Evolutionary conservation across 2,329 filamentous ascomycete genomes (phyloP).

Genomic region (Fusarium pseudoanthophilum): DNA sequence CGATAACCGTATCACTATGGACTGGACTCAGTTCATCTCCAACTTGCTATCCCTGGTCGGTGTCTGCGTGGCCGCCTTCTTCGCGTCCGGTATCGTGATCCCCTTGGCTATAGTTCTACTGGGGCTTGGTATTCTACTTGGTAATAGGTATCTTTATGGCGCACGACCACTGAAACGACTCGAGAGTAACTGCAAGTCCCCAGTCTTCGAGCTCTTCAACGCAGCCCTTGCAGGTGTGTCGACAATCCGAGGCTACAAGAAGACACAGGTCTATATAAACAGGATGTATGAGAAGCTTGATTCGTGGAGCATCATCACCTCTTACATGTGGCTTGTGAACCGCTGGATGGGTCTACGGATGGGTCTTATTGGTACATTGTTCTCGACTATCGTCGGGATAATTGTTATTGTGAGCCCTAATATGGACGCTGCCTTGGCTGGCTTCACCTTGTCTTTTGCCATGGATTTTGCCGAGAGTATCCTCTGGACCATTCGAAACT

Average conservation of each 20-base stretch:
- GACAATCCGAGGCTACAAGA: conserved; percentile 81
- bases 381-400: conserved; percentile 72
- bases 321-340: conserved; percentile 77
- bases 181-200: conserved; percentile 80
- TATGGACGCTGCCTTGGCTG: conserved; percentile 77
- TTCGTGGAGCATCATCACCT: conserved; percentile 71
- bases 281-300: conserved; percentile 78
- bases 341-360: conserved; percentile 82
- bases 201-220: conserved; percentile 83
- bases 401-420: conserved; percentile 69
- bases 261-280: conserved; percentile 71
- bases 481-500: conserved; percentile 73
- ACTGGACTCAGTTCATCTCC: conserved; percentile 69
- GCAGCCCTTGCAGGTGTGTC: conserved; percentile 76
- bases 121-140: conserved; percentile 66
- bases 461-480: conserved; percentile 74
- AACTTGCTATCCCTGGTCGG: conserved; percentile 71
- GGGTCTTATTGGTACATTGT: conserved; percentile 74
- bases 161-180: conserved; percentile 81
- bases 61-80: conserved; percentile 72
- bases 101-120: conserved; percentile 69
- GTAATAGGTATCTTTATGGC: conserved; percentile 72
- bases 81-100: conserved; percentile 76
- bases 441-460: conserved; percentile 79
- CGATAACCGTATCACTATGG: conserved; percentile 73